These are phyloP conservation scores for Tolypocladium album DNA, from an alignment of 2,329 filamentous ascomycete genomes.

Conservation along the genomic window DNA sequence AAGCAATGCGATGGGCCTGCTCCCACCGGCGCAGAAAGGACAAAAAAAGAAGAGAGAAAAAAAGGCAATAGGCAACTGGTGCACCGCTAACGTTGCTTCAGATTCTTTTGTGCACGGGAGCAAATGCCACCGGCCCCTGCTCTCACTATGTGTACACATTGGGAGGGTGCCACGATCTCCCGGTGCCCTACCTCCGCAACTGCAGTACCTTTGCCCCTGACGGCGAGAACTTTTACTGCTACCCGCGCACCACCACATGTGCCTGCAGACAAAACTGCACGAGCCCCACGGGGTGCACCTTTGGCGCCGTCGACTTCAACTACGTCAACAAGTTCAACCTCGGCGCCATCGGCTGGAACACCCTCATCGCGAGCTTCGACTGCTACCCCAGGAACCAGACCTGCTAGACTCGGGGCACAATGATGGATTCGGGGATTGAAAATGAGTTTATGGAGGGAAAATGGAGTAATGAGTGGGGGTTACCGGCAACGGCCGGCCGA, in stretches of 20 bases:
- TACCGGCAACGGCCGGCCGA: too few relatives aligned
- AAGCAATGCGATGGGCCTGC: not conserved
- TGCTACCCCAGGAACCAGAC: slow-evolving; percentile 8
- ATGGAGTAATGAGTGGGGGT: too few relatives aligned
- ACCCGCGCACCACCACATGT: slow-evolving; percentile 30
- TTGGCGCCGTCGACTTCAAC: slow-evolving; percentile 34
- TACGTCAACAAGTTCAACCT: slow-evolving; percentile 38
- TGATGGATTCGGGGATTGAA: too few relatives aligned
- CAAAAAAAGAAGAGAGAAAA: too few relatives aligned
- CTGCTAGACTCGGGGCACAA: not conserved
- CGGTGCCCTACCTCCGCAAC: slow-evolving; percentile 27
- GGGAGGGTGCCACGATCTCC: slow-evolving; percentile 34
- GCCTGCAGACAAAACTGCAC: slow-evolving; percentile 26
- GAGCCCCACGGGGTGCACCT: slow-evolving; percentile 41
- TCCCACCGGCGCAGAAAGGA: not conserved
- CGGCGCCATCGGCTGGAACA: slow-evolving; percentile 32
- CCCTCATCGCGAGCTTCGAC: slow-evolving; percentile 23
- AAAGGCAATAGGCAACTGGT: not conserved
- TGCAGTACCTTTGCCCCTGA: slow-evolving; percentile 40
- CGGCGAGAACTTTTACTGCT: slow-evolving; percentile 36
- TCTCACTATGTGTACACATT: slow-evolving; percentile 30
- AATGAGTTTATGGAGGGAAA: too few relatives aligned
- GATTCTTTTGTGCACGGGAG: slow-evolving; percentile 40
- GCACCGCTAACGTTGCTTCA: slow-evolving; percentile 9
- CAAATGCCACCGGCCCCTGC: slow-evolving; percentile 37